phyloP scores from a whole-genome alignment of 2,329 filamentous ascomycete genomes.

The Clarireedia paspali region DNA sequence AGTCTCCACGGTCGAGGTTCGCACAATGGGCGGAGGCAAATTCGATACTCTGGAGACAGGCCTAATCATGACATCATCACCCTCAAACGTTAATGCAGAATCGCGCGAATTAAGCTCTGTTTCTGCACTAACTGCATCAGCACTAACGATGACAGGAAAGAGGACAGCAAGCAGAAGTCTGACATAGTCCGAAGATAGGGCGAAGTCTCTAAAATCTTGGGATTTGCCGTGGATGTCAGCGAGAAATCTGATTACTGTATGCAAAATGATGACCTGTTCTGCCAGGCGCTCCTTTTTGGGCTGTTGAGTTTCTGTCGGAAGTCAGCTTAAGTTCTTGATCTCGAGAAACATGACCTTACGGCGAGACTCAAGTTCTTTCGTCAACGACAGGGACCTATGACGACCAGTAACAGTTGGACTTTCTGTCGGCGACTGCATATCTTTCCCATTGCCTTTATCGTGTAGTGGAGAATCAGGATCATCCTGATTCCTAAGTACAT shows the following conservation, averaged over 20 bases:
- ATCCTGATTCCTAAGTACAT: conserved; percentile 54
- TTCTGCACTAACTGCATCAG: conserved; percentile 74
- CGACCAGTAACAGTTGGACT: conserved; percentile 11
- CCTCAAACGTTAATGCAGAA: conserved; percentile 75
- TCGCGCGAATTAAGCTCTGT: conserved; percentile 81
- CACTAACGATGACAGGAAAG: conserved; percentile 82
- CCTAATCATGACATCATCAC: conserved; percentile 75
- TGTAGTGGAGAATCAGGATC: conserved; percentile 47
- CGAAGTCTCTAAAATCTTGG: conserved; percentile 72
- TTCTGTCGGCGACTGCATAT: conserved; percentile 17
- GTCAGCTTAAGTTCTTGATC: conserved; percentile 3
- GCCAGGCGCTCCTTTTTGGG: conserved; percentile 42
- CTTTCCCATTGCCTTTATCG: conserved; percentile 20
- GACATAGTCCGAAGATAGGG: conserved; percentile 70
- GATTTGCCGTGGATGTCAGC: conserved; percentile 72
- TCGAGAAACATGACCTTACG: conserved; percentile 34
- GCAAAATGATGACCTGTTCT: conserved; percentile 58
- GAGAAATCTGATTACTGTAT: conserved; percentile 72
- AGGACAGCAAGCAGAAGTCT: conserved; percentile 71
- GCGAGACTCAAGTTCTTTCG: conserved; percentile 48
- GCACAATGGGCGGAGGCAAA: conserved; percentile 59
- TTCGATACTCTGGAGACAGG: conserved; percentile 44
- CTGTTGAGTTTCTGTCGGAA: conserved; percentile 30
- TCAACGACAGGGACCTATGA: conserved; percentile 57
- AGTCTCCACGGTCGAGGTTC: conserved; percentile 56